A percentile compares a stretch with the other conserved stretches of the same genome.
Evolutionary conservation across 148 eudicot species (phyloP).

Genomic region (Camellia lanceoleosa): DNA sequence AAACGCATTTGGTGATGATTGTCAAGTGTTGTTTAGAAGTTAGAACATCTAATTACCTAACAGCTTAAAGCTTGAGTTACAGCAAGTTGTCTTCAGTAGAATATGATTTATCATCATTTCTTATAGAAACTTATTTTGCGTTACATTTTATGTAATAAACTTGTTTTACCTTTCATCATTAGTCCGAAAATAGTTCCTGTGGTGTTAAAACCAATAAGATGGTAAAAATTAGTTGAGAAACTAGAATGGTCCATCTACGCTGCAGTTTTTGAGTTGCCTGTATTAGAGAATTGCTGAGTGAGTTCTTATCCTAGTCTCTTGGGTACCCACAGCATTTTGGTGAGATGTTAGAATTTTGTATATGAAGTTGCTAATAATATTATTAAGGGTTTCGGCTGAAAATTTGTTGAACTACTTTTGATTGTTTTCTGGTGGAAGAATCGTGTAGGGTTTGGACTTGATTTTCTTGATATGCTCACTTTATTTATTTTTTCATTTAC

Average conservation of each 20-base stretch:
- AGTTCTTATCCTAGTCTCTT: background rate
- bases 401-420: background rate
- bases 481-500: too few relatives aligned
- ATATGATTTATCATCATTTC: too few relatives aligned
- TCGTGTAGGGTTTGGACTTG: too few relatives aligned
- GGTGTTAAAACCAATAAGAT: too few relatives aligned
- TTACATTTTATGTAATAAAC: background rate
- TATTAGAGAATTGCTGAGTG: background rate
- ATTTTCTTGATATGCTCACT: too few relatives aligned
- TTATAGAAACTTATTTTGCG: too few relatives aligned
- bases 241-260: background rate
- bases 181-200: background rate
- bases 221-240: background rate
- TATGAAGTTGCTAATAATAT: background rate
- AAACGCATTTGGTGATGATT: too few relatives aligned
- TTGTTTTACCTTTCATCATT: too few relatives aligned
- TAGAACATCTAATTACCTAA: too few relatives aligned
- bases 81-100: too few relatives aligned
- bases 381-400: background rate
- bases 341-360: background rate
- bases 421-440: background rate
- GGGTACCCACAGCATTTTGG: background rate
- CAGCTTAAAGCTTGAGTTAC: too few relatives aligned
- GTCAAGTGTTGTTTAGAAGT: too few relatives aligned
- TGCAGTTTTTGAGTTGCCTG: background rate